Evolutionary conservation across 257 asterid species (phyloP), one percentile per base, ranked within the genome.

Genomic region (Sherardia arvensis): DNA sequence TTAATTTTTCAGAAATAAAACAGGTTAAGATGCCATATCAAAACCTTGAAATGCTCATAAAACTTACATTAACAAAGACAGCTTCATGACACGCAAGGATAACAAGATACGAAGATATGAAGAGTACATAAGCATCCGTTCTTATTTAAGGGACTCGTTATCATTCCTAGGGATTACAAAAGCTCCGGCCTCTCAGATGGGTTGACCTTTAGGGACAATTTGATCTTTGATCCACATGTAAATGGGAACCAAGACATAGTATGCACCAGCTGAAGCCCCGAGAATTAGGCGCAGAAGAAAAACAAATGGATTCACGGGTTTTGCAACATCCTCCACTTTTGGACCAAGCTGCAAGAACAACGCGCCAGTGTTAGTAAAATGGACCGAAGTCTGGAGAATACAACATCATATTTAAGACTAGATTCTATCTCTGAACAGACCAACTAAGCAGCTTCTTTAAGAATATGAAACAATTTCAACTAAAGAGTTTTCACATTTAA

Each of bases 161-260:
- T 63, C 28, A 27, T 47, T 9, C 54, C 58, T 47, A 47, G 22
- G 43, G 15, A 55, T 21, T 26, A 12, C 56, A 7, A 66, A 17
- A 49, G 56, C 26, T 55, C 66, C 21, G 21, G 21, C 25, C 54
- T 47, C 77, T 77, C 71, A 91, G 76, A 89, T 90, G 25, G 97
- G 91, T 71, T 77, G 85, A 57, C 87, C 95, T 78, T 84, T 81
- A 0, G 97, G 97, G 61, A 87, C 80, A 27, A 87, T 77, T 71
- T 69, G 96, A 74, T 92, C 94, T 80, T 92, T 89, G 74, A 88
- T 66, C 98, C 97, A 92, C 98, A 92, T 86, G 83, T 87, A 92
- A 40, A 88, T 82, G 14, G 97, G 99, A 77, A 92, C 93, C 76
- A 89, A 70, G 25, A 87, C 95, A 32, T 73, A 85, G 85, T 87